Conservation (phyloP, 2,329 filamentous ascomycete species). For the Trichophyton benhamiae region DNA sequence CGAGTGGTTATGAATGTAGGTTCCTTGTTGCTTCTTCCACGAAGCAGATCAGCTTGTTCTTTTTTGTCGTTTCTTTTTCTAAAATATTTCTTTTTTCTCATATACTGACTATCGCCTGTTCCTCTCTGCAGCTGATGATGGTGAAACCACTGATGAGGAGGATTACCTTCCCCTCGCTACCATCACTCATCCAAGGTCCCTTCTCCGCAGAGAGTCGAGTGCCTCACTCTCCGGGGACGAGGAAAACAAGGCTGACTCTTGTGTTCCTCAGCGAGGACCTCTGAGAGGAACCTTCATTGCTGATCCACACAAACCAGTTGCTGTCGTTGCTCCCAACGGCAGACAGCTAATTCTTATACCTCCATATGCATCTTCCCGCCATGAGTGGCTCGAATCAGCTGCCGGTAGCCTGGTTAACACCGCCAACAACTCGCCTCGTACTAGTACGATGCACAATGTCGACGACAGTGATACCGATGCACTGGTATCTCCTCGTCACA, state of each 20-base stretch:
- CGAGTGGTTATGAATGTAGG: conserved; percentile 50
- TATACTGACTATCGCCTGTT: conserved; percentile 1
- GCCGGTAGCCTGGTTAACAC: conserved; percentile 32
- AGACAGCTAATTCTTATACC: conserved; percentile 38
- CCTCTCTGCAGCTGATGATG: conserved; percentile 40
- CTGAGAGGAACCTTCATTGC: conserved; percentile 38
- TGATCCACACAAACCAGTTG: conserved; percentile 37
- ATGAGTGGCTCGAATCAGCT: conserved; percentile 35
- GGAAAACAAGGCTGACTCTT: conserved; percentile 20
- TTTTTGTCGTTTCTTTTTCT: not conserved
- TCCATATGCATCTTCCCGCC: conserved; percentile 35
- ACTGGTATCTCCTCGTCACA: conserved; percentile 26
- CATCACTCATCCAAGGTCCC: conserved; percentile 37
- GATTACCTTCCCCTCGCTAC: conserved; percentile 39
- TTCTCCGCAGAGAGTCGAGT: conserved; percentile 39
- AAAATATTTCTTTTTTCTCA: conserved; percentile 13
- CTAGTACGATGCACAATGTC: conserved; percentile 27
- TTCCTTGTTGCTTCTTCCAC: conserved; percentile 10
- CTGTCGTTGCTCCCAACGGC: conserved; percentile 36
- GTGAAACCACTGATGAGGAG: conserved; percentile 50
- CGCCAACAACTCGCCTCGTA: conserved; percentile 32
- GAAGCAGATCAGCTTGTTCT: not conserved
- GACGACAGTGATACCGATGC: conserved; percentile 37
- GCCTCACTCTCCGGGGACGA: conserved; percentile 34
- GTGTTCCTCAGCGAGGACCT: conserved; percentile 33